These are phyloP conservation scores for Fusarium veterinarium DNA, from an alignment of 2,329 filamentous ascomycete species.

Conservation along the genomic window DNA sequence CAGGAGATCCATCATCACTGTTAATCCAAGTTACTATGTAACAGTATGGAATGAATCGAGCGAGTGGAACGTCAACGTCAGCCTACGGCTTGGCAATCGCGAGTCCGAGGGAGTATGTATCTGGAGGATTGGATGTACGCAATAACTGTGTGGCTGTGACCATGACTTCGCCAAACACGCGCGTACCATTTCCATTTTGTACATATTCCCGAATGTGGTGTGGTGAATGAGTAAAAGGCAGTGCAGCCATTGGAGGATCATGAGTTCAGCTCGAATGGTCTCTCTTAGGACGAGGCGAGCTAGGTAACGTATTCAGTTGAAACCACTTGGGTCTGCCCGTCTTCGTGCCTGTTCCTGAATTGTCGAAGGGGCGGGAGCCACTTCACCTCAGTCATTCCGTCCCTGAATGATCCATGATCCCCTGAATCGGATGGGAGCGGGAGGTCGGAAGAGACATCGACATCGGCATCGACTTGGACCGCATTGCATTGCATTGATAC, in stretches of 20 bases:
- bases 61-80: slow-evolving; percentile 41
- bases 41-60: slow-evolving; percentile 9
- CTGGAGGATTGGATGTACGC: slow-evolving; percentile 21
- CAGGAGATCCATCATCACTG: background rate
- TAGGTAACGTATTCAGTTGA: slow-evolving; percentile 9
- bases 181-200: slow-evolving; percentile 22
- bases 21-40: slow-evolving; percentile 13
- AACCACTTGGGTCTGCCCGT: slow-evolving; percentile 13
- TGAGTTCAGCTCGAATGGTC: slow-evolving; percentile 9
- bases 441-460: slow-evolving; percentile 22
- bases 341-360: slow-evolving; percentile 31
- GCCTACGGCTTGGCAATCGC: slow-evolving; percentile 40
- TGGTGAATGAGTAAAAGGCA: slow-evolving; percentile 31
- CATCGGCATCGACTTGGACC: background rate
- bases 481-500: slow-evolving; percentile 1
- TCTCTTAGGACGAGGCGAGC: background rate
- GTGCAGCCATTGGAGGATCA: slow-evolving; percentile 28
- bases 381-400: slow-evolving; percentile 12
- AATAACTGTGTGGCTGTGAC: slow-evolving; percentile 41
- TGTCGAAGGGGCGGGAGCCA: slow-evolving; percentile 23
- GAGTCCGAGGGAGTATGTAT: slow-evolving; percentile 9
- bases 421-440: slow-evolving; percentile 31
- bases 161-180: slow-evolving; percentile 35
- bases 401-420: slow-evolving; percentile 20
- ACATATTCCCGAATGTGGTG: slow-evolving; percentile 7